Evolutionary conservation across 73 alveolate species (phyloP).

Genomic region (Paramecium primaurelia): DNA sequence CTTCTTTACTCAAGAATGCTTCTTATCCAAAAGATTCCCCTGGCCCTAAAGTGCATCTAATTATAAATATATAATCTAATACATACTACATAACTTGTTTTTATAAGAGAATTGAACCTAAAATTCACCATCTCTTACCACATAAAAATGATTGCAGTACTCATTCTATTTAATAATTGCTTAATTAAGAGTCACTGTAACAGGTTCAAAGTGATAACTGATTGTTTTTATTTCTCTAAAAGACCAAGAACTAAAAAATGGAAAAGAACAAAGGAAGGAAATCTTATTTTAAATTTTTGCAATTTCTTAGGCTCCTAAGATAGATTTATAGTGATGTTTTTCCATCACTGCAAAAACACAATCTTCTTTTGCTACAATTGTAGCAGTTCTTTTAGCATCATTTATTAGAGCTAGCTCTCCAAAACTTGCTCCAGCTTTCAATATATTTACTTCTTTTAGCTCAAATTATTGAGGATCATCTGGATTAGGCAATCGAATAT

Average conservation of each 20-base stretch:
- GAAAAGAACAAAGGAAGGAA: slow-evolving; percentile 1
- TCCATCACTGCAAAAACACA: slow-evolving; percentile 58
- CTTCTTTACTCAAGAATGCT: not conserved
- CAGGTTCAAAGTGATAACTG: slow-evolving; percentile 49
- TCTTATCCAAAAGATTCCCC: slow-evolving; percentile 43
- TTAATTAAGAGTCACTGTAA: not conserved
- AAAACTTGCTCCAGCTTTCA: slow-evolving; percentile 58
- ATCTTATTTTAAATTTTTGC: not conserved
- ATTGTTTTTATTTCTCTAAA: slow-evolving; percentile 35
- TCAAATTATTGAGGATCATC: slow-evolving; percentile 41
- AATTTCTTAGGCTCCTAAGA: not conserved
- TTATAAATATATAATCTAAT: not conserved
- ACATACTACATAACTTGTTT: not conserved
- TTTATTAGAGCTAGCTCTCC: slow-evolving; percentile 56
- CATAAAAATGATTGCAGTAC: slow-evolving; percentile 14
- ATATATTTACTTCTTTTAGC: slow-evolving; percentile 39
- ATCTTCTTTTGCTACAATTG: slow-evolving; percentile 44
- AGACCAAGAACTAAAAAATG: slow-evolving; percentile 38
- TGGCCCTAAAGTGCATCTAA: slow-evolving; percentile 37
- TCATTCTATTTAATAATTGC: not conserved
- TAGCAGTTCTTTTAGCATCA: slow-evolving; percentile 63
- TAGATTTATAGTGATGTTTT: slow-evolving; percentile 3
- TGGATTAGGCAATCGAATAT: slow-evolving; percentile 31
- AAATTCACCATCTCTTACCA: slow-evolving; percentile 27
- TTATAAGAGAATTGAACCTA: not conserved